Evolutionary conservation across 257 asterid species (phyloP).

Genomic region (Penstemon newberryi): DNA sequence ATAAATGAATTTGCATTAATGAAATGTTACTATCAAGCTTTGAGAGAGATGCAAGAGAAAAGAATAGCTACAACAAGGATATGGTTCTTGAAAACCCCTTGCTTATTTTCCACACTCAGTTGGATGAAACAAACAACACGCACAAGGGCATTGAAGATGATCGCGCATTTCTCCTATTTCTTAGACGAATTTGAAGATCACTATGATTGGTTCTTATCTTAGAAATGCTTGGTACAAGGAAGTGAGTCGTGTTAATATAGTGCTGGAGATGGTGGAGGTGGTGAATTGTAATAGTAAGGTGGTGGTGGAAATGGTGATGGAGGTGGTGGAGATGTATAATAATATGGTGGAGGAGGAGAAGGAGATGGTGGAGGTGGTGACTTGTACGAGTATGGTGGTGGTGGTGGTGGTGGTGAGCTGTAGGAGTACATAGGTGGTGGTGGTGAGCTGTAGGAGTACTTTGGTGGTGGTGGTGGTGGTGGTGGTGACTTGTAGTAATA

Average conservation of each 20-base stretch:
- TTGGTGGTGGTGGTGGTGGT: too few relatives aligned
- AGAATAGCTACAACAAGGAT: too few relatives aligned
- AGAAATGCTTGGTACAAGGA: background rate
- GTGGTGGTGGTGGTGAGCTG: constrained; percentile 8
- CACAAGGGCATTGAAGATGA: too few relatives aligned
- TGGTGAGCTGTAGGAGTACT: background rate
- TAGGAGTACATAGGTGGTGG: background rate
- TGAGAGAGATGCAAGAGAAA: too few relatives aligned
- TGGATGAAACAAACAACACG: too few relatives aligned
- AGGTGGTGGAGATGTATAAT: background rate
- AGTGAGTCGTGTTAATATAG: background rate
- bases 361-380: constrained; percentile 2
- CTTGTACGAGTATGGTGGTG: background rate
- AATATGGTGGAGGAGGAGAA: background rate
- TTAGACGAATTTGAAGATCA: too few relatives aligned
- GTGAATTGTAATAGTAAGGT: background rate
- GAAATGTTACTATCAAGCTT: too few relatives aligned
- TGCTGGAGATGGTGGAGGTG: constrained; percentile 15
- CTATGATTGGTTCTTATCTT: too few relatives aligned
- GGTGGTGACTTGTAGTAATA: constrained; percentile 4
- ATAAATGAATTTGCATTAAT: too few relatives aligned
- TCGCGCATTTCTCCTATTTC: too few relatives aligned
- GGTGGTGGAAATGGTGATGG: background rate
- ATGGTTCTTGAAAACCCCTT: too few relatives aligned
- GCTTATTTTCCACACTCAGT: too few relatives aligned